phyloP scores from a whole-genome alignment of 176 grass and related monocot genomes.

The Aegilops tauschii region DNA sequence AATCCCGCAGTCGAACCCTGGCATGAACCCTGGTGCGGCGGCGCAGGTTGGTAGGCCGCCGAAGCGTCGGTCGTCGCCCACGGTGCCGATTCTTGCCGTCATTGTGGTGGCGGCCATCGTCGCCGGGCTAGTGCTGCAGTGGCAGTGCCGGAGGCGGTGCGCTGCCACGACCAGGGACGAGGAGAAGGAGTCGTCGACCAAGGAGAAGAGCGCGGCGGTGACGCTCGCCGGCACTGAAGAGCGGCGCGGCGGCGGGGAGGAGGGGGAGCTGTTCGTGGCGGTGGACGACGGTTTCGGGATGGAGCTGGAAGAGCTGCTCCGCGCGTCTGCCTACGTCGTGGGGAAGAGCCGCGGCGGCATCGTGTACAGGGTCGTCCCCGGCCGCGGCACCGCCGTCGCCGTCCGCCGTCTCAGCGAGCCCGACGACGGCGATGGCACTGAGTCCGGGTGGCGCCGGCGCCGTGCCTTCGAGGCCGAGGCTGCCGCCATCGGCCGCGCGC shows the following conservation, averaged over 20 bases:
- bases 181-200: constrained; percentile 40
- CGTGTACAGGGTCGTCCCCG: constrained; percentile 81
- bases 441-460: constrained; percentile 59
- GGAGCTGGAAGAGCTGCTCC: constrained; percentile 94
- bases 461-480: constrained; percentile 83
- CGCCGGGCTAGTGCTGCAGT: constrained; percentile 60
- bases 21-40: constrained; percentile 44
- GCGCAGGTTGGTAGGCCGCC: constrained; percentile 30
- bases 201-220: constrained; percentile 41
- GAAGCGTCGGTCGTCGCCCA: constrained; percentile 41
- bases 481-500: constrained; percentile 60
- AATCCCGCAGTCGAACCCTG: constrained; percentile 44
- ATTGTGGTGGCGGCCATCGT: constrained; percentile 47
- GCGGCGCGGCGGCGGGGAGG: constrained; percentile 49
- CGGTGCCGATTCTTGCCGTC: constrained; percentile 54
- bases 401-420: constrained; percentile 90
- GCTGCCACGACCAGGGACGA: not conserved
- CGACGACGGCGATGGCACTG: constrained; percentile 49
- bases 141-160: constrained; percentile 72
- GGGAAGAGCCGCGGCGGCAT: constrained; percentile 92
- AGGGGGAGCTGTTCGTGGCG: constrained; percentile 75
- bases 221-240: constrained; percentile 51
- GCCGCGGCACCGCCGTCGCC: constrained; percentile 50
- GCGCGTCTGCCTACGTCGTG: constrained; percentile 84
- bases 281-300: constrained; percentile 85